A percentile compares a stretch with the other conserved stretches of the same genome.
Conservation (phyloP, 2,329 filamentous ascomycete genomes). For the Pyrenophora tritici-repentis region DNA sequence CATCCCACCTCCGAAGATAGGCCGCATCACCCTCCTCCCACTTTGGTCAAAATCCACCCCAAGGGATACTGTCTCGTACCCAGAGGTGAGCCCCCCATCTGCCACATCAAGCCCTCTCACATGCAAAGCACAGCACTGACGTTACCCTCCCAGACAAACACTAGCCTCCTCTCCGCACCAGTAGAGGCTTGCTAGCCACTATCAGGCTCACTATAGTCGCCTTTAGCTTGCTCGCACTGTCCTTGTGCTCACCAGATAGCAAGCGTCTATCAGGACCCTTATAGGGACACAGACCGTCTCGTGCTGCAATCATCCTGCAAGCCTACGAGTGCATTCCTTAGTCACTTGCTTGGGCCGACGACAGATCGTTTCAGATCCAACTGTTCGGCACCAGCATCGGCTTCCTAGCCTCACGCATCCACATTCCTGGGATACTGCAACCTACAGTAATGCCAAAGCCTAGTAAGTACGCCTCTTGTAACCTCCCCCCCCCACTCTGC, state of each 20-base stretch:
- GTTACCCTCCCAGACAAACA: constrained; percentile 39
- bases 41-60: constrained; percentile 26
- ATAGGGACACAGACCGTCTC: constrained; percentile 47
- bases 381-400: constrained; percentile 40
- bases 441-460: constrained; percentile 47
- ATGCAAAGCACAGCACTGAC: constrained; percentile 35
- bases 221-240: constrained; percentile 42
- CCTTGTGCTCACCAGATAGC: constrained; percentile 41
- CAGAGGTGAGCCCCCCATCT: constrained; percentile 33
- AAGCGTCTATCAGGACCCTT: constrained; percentile 40
- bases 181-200: constrained; percentile 36
- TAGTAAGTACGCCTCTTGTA: constrained; percentile 46
- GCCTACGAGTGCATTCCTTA: constrained; percentile 40
- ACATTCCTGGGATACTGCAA: constrained; percentile 46
- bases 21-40: constrained; percentile 24
- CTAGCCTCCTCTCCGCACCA: constrained; percentile 30
- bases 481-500: constrained; percentile 33
- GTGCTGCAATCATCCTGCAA: constrained; percentile 45
- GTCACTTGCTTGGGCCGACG: constrained; percentile 43
- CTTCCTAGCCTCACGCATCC: constrained; percentile 39
- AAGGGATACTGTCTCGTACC: constrained; percentile 27
- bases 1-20: constrained; percentile 27
- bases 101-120: constrained; percentile 20
- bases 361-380: constrained; percentile 47
- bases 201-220: constrained; percentile 36